These are phyloP conservation scores for Immersiella caudata DNA, from an alignment of 495 filamentous ascomycete genomes.

Conservation along the genomic window DNA sequence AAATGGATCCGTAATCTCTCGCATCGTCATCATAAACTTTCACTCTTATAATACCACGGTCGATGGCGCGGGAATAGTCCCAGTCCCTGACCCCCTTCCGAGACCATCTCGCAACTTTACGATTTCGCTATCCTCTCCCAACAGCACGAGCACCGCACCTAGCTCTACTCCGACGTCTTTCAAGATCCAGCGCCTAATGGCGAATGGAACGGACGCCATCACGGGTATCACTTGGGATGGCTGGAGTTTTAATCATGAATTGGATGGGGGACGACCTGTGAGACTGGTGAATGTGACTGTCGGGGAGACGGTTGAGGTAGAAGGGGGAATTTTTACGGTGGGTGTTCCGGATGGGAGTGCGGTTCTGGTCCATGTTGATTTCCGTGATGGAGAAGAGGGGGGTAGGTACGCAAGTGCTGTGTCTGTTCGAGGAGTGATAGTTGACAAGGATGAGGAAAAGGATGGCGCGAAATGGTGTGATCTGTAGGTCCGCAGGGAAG, in stretches of 20 bases:
- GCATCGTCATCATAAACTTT: slow-evolving; percentile 63
- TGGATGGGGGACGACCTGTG: slow-evolving; percentile 58
- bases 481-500: too few species aligned
- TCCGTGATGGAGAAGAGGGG: slow-evolving; percentile 1
- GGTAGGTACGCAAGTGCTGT: slow-evolving; percentile 6
- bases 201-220: slow-evolving; percentile 67
- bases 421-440: not conserved
- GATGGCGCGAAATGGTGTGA: too few species aligned
- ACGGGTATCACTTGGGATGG: slow-evolving; percentile 65
- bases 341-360: slow-evolving; percentile 56
- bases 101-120: not conserved
- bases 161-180: slow-evolving; percentile 15
- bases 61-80: slow-evolving; percentile 40
- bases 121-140: not conserved
- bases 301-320: slow-evolving; percentile 53
- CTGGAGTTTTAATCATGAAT: slow-evolving; percentile 64
- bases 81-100: not conserved
- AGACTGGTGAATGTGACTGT: slow-evolving; percentile 59
- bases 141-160: not conserved
- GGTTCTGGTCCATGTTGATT: slow-evolving; percentile 51
- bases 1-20: slow-evolving; percentile 38
- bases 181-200: slow-evolving; percentile 53
- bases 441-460: too few species aligned
- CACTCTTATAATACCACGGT: slow-evolving; percentile 61
- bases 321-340: slow-evolving; percentile 48